Base-by-base conservation (phyloP, 768 basidiomycete genomes). In the Brasilioporus rufonigricans region DNA sequence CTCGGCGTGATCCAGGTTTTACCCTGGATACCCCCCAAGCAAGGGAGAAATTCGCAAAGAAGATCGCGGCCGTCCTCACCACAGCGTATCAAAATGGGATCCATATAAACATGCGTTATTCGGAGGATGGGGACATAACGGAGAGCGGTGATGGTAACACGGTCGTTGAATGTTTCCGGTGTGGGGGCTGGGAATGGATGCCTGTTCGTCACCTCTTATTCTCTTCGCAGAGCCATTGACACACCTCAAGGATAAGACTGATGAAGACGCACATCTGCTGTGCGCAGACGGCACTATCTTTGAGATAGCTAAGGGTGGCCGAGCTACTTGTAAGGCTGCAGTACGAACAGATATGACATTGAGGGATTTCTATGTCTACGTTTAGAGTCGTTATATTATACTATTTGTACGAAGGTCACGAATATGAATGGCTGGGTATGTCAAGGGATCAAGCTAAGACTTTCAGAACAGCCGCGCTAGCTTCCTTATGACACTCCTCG, bases 141-240 rank as follows among this genome's bases (percentile, higher is more conserved):
- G 56, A 70, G 0, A 74, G 74, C n/a, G 77, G 75, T 12, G 71
- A 74, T 7, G 83, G 86, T 13, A 74, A 74, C 16, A 58, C 73
- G 1, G 81, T 91, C 5, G 83, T 92, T 0, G 94, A 97, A 69
- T 89, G 89, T 61, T 77, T 86, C 48, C 79, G 93, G 24, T 88
- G 85, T 60, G 81, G 80, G 16, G 86, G 86, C 8, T 95, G 93
- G 86, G 85, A 89, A 60, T 97, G 94, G 94, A 76, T 75, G 39
- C 94, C 93, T 19, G 91, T 93, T 64, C 64, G 84, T 74, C 35
- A 5, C 29, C 29, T 31, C 23, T 26, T 21, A 57, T 56, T 53
- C 33, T 43, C 43, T 53, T 43, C 19, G 45, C 40, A 5, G 35
- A 52, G 32, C 50, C 11, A 4, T 52, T 56, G 46, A 58, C 18